Evolutionary conservation across 164 flowering plant species (phyloP).

Genomic region (Protea cynaroides): DNA sequence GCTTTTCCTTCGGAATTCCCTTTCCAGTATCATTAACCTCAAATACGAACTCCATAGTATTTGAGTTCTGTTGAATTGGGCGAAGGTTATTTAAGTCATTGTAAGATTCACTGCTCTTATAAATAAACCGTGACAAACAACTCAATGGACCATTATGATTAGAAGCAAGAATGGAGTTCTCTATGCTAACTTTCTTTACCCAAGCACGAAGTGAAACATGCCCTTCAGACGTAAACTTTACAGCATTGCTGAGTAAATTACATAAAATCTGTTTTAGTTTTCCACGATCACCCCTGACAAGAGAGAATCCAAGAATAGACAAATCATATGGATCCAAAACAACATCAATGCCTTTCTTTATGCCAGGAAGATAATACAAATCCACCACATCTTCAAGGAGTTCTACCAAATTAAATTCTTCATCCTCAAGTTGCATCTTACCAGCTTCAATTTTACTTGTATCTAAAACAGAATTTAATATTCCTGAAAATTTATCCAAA

Average conservation of each 20-base stretch:
- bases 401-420: conserved; percentile 51
- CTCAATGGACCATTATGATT: conserved; percentile 6
- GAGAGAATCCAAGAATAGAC: conserved; percentile 32
- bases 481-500: conserved; percentile 28
- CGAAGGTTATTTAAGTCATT: conserved; percentile 11
- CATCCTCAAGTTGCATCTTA: conserved; percentile 65
- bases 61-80: conserved; percentile 17
- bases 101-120: conserved; percentile 9
- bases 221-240: conserved; percentile 74
- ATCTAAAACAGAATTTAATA: conserved; percentile 80
- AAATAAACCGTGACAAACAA: conserved; percentile 8
- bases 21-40: conserved; percentile 85
- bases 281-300: conserved; percentile 63
- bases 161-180: conserved; percentile 21
- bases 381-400: conserved; percentile 73
- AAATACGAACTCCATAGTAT: conserved; percentile 50
- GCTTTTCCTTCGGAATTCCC: conserved; percentile 82
- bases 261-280: conserved; percentile 56
- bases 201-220: conserved; percentile 56
- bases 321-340: conserved; percentile 67
- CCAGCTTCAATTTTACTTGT: conserved; percentile 84
- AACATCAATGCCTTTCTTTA: conserved; percentile 74
- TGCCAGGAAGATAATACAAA: conserved; percentile 44
- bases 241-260: conserved; percentile 82
- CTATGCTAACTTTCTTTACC: conserved; percentile 44